Conservation (phyloP, 257 asterid species). For the Ocimum tenuiflorum region DNA sequence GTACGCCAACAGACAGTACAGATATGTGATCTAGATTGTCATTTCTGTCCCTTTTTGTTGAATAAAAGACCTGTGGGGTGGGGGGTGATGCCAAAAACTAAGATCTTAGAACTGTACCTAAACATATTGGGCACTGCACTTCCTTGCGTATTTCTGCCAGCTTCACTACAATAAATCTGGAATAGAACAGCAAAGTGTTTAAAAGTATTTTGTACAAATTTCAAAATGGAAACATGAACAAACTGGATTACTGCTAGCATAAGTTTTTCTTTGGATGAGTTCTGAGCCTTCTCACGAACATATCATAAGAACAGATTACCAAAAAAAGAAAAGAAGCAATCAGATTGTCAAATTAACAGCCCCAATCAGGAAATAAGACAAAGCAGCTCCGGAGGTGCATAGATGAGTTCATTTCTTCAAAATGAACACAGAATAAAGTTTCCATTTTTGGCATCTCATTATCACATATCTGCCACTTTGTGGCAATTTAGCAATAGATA, state of each 20-base stretch:
- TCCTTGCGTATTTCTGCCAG: slow-evolving; percentile 90
- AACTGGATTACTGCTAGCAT: slow-evolving; percentile 1
- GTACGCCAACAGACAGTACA: slow-evolving; percentile 11
- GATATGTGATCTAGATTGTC: slow-evolving; percentile 9
- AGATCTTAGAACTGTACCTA: slow-evolving; percentile 45
- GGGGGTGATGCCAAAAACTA: slow-evolving; percentile 11
- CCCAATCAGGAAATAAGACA: slow-evolving; percentile 5
- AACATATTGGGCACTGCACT: slow-evolving; percentile 97
- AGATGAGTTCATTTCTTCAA: slow-evolving; percentile 7
- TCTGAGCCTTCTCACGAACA: neutral
- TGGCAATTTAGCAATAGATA: neutral
- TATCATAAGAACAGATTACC: neutral
- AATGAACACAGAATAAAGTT: slow-evolving; percentile 2
- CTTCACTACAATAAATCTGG: slow-evolving; percentile 65
- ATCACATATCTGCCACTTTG: slow-evolving; percentile 5
- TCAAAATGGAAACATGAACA: slow-evolving; percentile 6
- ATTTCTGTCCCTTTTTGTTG: slow-evolving; percentile 4
- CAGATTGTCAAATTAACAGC: neutral
- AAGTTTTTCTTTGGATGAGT: neutral
- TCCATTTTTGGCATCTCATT: slow-evolving; percentile 14
- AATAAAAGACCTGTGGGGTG: neutral
- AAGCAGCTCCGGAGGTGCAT: neutral
- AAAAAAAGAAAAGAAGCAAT: neutral
- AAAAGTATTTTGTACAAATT: neutral
- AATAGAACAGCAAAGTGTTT: slow-evolving; percentile 22